Conservation (phyloP, 768 basidiomycete genomes). For the Boletus edulis region DNA sequence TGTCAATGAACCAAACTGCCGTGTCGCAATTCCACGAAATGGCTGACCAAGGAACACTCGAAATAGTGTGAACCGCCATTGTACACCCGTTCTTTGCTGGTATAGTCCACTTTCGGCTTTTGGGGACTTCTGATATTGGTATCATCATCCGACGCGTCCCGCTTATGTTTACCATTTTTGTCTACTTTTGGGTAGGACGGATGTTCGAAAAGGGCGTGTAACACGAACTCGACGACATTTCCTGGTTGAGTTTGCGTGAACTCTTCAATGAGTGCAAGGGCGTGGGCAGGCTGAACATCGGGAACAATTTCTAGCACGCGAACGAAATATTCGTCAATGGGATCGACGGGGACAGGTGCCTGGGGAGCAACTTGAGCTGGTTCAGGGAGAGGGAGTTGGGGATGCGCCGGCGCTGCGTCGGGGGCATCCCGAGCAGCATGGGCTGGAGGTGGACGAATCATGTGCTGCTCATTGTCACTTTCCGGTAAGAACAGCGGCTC, state of each 20-base stretch:
- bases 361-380: conserved; percentile 1
- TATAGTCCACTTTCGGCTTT: conserved; percentile 55
- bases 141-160: conserved; percentile 29
- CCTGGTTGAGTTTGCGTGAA: conserved; percentile 36
- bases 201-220: conserved; percentile 64
- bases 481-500: conserved; percentile 38
- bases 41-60: conserved; percentile 49
- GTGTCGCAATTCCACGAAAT: background rate
- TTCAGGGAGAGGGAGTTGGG: background rate
- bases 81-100: conserved; percentile 42
- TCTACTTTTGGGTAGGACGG: conserved; percentile 55
- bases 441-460: background rate
- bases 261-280: conserved; percentile 44
- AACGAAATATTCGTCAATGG: conserved; percentile 35
- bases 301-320: conserved; percentile 69
- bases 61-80: conserved; percentile 46
- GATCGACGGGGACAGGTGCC: conserved; percentile 13
- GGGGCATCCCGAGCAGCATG: background rate
- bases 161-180: conserved; percentile 46
- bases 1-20: background rate
- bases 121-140: conserved; percentile 24
- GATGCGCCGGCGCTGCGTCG: background rate
- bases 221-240: conserved; percentile 47
- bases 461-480: conserved; percentile 32
- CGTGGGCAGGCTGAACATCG: conserved; percentile 61